phyloP scores from a whole-genome alignment of 1,284 basidiomycete genomes.

The Austroboletus novae-zelandiae region DNA sequence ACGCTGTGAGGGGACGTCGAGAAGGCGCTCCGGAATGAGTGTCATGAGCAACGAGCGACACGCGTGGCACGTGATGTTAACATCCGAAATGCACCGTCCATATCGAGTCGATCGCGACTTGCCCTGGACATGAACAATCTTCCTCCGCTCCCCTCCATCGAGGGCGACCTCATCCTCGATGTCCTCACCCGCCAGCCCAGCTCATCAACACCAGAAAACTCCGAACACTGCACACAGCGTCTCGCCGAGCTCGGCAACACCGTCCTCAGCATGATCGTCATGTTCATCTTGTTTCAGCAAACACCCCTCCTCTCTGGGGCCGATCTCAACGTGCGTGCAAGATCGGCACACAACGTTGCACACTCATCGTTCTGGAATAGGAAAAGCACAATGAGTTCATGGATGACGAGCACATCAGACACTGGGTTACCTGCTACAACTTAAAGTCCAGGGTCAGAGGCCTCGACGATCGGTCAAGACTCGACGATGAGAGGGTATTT shows the following conservation, averaged over 20 bases:
- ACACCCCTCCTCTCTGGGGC: slow-evolving; percentile 39
- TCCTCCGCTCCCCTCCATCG: slow-evolving; percentile 40
- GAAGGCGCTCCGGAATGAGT: slow-evolving; percentile 49
- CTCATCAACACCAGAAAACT: slow-evolving; percentile 21
- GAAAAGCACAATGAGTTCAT: slow-evolving; percentile 27
- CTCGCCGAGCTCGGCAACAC: slow-evolving; percentile 47
- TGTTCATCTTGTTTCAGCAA: slow-evolving; percentile 41
- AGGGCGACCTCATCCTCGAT: slow-evolving; percentile 51
- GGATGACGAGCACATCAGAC: slow-evolving; percentile 32
- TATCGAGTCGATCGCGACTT: slow-evolving; percentile 5
- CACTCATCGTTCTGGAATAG: slow-evolving; percentile 23
- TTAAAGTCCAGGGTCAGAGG: slow-evolving; percentile 41
- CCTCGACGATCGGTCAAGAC: slow-evolving; percentile 28
- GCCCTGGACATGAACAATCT: slow-evolving; percentile 22
- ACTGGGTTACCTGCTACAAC: slow-evolving; percentile 44
- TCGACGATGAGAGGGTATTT: slow-evolving; percentile 38
- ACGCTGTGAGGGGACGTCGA: slow-evolving; percentile 58
- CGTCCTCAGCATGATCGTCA: slow-evolving; percentile 43
- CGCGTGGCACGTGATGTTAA: slow-evolving; percentile 20
- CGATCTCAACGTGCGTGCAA: slow-evolving; percentile 40
- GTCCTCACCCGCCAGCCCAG: slow-evolving; percentile 42
- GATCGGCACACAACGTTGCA: background rate
- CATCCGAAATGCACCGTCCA: background rate
- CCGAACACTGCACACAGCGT: slow-evolving; percentile 46
- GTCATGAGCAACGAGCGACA: slow-evolving; percentile 26